Base-by-base conservation (phyloP, 2,329 filamentous ascomycete species). In the Akanthomyces dipterigenus region DNA sequence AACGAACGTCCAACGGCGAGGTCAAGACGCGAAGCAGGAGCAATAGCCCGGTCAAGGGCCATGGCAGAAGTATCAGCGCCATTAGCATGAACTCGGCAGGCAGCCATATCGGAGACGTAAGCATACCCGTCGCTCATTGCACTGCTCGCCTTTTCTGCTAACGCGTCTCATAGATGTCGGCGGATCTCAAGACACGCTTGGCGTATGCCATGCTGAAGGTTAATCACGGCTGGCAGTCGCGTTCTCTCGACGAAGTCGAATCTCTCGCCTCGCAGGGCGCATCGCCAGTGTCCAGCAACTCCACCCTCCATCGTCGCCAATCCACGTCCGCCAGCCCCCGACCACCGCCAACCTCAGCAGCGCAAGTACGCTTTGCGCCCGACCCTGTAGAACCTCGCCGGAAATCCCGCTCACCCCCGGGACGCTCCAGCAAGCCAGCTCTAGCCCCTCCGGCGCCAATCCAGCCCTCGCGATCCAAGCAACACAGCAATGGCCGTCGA, bases 201-300 rank as follows among this genome's bases (percentile, higher is more conserved):
- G 91, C 91, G 7, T 97, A 97, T 73, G 93, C 93, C 65, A 95
- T 96, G 83, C 83, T 96, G 71, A 97, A 96, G 74, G 89, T 97
- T 45, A 91, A 91, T 71, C 87, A 96, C 70, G 91, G 91, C 62
- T 95, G 92, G 88, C 89, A 96, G 74, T 83, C 87, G 55, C 86
- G 88, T 65, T 86, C 86, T 20, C 85, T 95, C 62, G 87, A 89
- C 60, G 89, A 93, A 73, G 84, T 93, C 34, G 91, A 93, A 74
- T 85, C 84, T 51, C 76, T 91, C 45, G 85, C 89, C 11, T 90
- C 89, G 1, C 86, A 88, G 59, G 82, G 82, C 62, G 83, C 80
- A 22, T 90, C 88, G 1, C 85, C 87, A 28, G 77, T 81, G 38
- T 81, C 88, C 54, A 82, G 82, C 72, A 77, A 80, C 62, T 82